Evolutionary conservation across 805 yeast genomes (phyloP), one percentile per base, ranked within the genome.

Genomic region (Brettanomyces nanus): DNA sequence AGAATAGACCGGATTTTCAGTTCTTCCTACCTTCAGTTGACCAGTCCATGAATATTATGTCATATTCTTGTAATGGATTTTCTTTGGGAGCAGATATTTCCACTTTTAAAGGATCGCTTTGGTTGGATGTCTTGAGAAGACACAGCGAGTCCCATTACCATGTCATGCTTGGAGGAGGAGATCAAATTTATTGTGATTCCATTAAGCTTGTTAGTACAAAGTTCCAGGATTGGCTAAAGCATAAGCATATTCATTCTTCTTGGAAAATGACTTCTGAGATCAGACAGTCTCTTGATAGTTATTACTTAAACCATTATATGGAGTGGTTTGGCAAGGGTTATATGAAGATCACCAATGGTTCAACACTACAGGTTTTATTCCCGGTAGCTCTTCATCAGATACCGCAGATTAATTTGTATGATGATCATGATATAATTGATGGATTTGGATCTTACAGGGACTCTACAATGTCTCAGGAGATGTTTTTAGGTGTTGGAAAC

Each of bases 101-200:
- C 0, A 58, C 58, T 4, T 92, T 77, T 61, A 75, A 77, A 42
- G 85, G 89, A 6, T 79, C 85, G 2, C 59, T 92, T 45, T 90
- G 97, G 97, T 68, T 65, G 28, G 97, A 92, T 53, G 94, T 90
- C 3, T 50, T 89, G 48, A 65, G 70, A 20, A 74, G 75, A 42
- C 96, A 90, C 53, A 57, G 64, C 14, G 28, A 38, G 5, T 30
- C 33, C 22, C 74, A 73, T 28, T 85, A 85, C 60, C 96, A 90
- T 57, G 97, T 86, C 4, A 89, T 90, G 95, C 65, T 92, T 21
- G 97, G 97, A 21, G 97, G 97, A 37, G 98, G 98, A 23, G 98
- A 90, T 61, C 98, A 90, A 62, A 71, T 90, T 36, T 90, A 90
- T 57, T 77, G 89, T 37, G 98, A 90, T 60, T 69, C 85, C 1